These are phyloP conservation scores for Cyberlindnera bimundalis DNA, from an alignment of 805 yeast species.

Conservation along the genomic window DNA sequence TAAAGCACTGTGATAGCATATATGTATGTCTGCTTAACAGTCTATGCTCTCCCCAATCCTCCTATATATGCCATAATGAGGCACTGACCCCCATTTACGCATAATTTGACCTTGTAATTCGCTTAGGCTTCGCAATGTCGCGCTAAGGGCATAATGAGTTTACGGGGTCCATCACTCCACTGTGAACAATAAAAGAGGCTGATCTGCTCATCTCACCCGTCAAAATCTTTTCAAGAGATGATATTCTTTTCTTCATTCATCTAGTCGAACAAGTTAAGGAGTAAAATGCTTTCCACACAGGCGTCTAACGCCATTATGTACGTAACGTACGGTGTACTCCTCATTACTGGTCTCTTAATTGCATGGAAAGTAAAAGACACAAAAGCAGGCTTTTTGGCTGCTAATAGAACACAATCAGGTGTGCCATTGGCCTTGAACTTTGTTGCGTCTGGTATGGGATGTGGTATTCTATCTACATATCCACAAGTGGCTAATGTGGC, in stretches of 20 bases:
- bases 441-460: constrained; percentile 89
- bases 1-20: no score
- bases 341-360: constrained; percentile 50
- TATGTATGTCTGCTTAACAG: no score
- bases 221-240: not conserved
- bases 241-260: not conserved
- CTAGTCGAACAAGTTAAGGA: no score
- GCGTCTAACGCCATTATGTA: constrained; percentile 66
- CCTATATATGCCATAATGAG: no score
- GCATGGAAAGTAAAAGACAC: constrained; percentile 57
- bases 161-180: constrained; percentile 8
- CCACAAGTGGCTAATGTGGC: constrained; percentile 82
- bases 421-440: constrained; percentile 83
- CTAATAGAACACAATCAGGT: constrained; percentile 78
- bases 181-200: not conserved
- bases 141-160: constrained; percentile 11
- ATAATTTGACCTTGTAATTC: not conserved
- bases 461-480: constrained; percentile 82
- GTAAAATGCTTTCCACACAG: constrained; percentile 38
- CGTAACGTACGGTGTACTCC: constrained; percentile 51
- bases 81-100: constrained; percentile 1
- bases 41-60: no score
- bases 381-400: constrained; percentile 56
- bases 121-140: constrained; percentile 1
- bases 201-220: not conserved